A percentile compares a stretch with the other conserved stretches of the same genome.
These are phyloP conservation scores for Aspergillus bertholletiae DNA, from an alignment of 495 filamentous ascomycete genomes.

Conservation along the genomic window DNA sequence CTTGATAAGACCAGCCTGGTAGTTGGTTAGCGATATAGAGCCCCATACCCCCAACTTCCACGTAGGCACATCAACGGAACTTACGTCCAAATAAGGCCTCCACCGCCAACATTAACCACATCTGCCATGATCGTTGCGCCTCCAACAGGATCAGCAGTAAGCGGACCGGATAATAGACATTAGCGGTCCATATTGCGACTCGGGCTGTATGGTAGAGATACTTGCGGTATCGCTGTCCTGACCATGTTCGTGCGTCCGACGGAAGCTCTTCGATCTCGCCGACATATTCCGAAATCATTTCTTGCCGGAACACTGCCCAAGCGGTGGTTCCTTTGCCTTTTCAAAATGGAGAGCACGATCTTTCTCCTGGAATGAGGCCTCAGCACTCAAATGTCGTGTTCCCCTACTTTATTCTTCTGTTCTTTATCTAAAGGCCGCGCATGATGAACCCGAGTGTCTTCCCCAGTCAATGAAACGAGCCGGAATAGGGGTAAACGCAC, in stretches of 20 bases:
- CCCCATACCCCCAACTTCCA: neutral
- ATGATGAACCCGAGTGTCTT: neutral
- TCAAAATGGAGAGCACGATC: too few species aligned
- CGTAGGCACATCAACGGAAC: neutral
- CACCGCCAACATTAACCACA: constrained; percentile 27
- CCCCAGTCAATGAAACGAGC: neutral
- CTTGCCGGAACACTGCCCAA: neutral
- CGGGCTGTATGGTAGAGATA: constrained; percentile 19
- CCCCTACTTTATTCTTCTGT: neutral
- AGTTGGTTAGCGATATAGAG: neutral
- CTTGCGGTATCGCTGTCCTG: constrained; percentile 19
- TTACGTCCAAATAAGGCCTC: constrained; percentile 27
- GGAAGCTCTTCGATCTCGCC: constrained; percentile 25
- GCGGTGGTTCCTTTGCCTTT: too few species aligned
- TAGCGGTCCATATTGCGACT: constrained; percentile 19
- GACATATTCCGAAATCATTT: constrained; percentile 12
- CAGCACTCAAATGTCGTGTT: neutral
- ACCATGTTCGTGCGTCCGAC: constrained; percentile 12
- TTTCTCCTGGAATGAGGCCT: neutral
- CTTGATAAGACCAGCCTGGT: constrained; percentile 23
- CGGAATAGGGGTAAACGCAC: neutral
- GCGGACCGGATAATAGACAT: constrained; percentile 23
- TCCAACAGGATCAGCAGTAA: constrained; percentile 10
- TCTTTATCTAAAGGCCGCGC: neutral
- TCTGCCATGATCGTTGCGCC: constrained; percentile 21